Conservation (phyloP, 2,329 filamentous ascomycete genomes). For the Didymosphaeria variabile region DNA sequence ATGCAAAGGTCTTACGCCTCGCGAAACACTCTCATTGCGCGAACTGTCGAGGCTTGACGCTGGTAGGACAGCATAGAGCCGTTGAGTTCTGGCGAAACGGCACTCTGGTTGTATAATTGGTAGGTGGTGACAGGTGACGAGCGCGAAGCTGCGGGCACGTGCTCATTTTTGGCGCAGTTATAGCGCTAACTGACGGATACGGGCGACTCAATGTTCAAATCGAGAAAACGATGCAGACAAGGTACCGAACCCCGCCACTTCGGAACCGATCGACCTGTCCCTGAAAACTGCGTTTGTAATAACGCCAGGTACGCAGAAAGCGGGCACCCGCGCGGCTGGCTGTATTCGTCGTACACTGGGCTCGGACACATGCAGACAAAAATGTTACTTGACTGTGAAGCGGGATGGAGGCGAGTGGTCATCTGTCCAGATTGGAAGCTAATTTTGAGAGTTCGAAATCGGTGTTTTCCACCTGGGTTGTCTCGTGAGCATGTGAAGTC, state of each 20-base stretch:
- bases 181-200: constrained; percentile 17
- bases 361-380: not conserved
- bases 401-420: not conserved
- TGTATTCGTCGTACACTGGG: constrained; percentile 10
- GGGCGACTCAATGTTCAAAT: constrained; percentile 12
- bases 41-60: constrained; percentile 11
- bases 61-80: constrained; percentile 8
- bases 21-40: constrained; percentile 25
- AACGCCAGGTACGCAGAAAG: not conserved
- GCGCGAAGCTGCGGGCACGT: constrained; percentile 17
- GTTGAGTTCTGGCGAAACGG: not conserved
- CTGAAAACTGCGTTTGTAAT: not conserved
- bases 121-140: constrained; percentile 8
- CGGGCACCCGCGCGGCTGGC: constrained; percentile 13
- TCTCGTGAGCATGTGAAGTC: not conserved
- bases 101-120: constrained; percentile 12
- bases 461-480: not conserved
- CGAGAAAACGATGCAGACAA: constrained; percentile 9
- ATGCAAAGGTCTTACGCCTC: constrained; percentile 37
- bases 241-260: not conserved
- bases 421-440: not conserved
- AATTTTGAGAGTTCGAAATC: not conserved
- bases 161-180: constrained; percentile 18
- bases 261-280: constrained; percentile 3
- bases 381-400: not conserved